Evolutionary conservation across 1,284 basidiomycete genomes (phyloP).

Genomic region (Sporisorium reilianum): DNA sequence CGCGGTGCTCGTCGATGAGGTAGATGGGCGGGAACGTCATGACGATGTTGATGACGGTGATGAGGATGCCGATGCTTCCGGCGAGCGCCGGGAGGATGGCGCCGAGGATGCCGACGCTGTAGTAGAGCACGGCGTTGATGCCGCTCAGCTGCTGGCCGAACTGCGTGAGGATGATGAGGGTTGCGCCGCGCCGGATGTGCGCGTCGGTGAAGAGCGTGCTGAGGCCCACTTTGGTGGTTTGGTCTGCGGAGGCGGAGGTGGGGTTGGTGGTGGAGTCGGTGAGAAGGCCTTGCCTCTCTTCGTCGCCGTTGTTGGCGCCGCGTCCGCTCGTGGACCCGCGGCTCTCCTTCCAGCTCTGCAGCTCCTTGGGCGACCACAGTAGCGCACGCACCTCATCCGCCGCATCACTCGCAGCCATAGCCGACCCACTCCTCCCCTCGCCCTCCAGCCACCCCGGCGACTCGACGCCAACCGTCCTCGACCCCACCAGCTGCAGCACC

Average conservation of each 20-base stretch:
- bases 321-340: constrained; percentile 5
- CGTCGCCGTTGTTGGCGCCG: constrained; percentile 7
- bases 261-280: constrained; percentile 1
- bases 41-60: constrained; percentile 75
- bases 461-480: constrained; percentile 49
- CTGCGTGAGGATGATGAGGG: constrained; percentile 60
- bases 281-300: constrained; percentile 40
- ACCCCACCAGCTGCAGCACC: constrained; percentile 67
- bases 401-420: constrained; percentile 9
- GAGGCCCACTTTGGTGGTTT: constrained; percentile 25
- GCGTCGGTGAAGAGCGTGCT: constrained; percentile 35
- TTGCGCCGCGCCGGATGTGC: constrained; percentile 40
- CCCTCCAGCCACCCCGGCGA: constrained; percentile 60
- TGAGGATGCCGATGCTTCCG: constrained; percentile 56
- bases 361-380: constrained; percentile 46
- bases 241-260: background rate
- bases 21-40: constrained; percentile 86
- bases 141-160: constrained; percentile 65
- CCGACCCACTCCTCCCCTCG: constrained; percentile 22
- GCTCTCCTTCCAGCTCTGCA: constrained; percentile 33
- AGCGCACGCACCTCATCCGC: constrained; percentile 32
- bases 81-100: constrained; percentile 53
- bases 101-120: constrained; percentile 63
- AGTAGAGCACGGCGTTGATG: constrained; percentile 66
- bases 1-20: constrained; percentile 76